These are phyloP conservation scores for Saturnispora dispora DNA, from an alignment of 805 yeast species.

Conservation along the genomic window DNA sequence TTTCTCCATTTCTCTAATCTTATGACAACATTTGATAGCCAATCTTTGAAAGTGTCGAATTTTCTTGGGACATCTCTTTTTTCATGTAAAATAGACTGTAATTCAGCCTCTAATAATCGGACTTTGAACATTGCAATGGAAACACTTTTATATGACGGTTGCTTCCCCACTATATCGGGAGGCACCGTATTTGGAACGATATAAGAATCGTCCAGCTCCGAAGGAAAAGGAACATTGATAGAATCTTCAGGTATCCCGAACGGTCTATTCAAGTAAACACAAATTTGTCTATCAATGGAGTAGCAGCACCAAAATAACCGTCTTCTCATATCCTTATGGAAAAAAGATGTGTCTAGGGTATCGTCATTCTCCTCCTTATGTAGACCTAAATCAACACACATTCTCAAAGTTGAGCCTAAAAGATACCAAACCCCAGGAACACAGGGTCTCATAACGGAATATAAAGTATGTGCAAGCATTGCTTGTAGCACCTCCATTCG, in stretches of 20 bases:
- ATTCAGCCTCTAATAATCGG: constrained; percentile 68
- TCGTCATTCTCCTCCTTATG: constrained; percentile 51
- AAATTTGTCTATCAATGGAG: constrained; percentile 75
- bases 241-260: constrained; percentile 81
- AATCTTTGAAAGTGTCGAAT: constrained; percentile 42
- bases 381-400: constrained; percentile 76
- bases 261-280: constrained; percentile 81
- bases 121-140: constrained; percentile 60
- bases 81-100: constrained; percentile 65
- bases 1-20: constrained; percentile 57
- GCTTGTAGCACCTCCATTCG: constrained; percentile 69
- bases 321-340: constrained; percentile 58
- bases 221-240: constrained; percentile 63
- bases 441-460: constrained; percentile 81
- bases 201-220: constrained; percentile 62
- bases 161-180: constrained; percentile 32
- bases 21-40: constrained; percentile 49
- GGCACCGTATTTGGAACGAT: constrained; percentile 31
- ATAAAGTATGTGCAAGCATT: constrained; percentile 54
- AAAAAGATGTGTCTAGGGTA: constrained; percentile 35
- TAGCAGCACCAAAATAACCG: constrained; percentile 86
- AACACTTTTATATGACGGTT: constrained; percentile 55
- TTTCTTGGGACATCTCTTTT: constrained; percentile 61
- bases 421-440: constrained; percentile 92
- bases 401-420: constrained; percentile 67